Evolutionary conservation across 371 early-diverging fungal species (phyloP).

Genomic region (Mucor plumbeus): DNA sequence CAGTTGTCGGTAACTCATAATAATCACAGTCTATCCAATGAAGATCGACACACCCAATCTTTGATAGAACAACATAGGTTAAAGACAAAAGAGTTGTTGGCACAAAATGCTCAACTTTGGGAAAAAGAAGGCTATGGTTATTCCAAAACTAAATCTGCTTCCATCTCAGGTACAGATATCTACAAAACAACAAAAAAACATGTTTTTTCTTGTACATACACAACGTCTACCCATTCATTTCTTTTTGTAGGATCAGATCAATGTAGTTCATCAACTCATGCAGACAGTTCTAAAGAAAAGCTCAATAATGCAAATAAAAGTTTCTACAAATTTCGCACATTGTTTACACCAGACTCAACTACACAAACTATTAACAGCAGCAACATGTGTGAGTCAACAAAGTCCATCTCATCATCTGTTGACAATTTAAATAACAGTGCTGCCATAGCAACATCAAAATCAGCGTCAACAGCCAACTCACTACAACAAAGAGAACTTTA

Average conservation of each 20-base stretch:
- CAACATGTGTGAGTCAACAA: background rate
- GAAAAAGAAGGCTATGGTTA: conserved; percentile 18
- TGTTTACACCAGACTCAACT: conserved; percentile 1
- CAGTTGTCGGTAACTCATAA: background rate
- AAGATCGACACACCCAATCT: background rate
- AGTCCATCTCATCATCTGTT: background rate
- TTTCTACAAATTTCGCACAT: background rate
- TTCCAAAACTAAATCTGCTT: background rate
- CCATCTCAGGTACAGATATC: conserved; percentile 16
- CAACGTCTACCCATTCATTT: background rate
- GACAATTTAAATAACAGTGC: background rate
- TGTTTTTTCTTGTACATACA: background rate
- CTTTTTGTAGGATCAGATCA: conserved; percentile 2
- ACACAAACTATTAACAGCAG: background rate
- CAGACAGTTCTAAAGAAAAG: background rate
- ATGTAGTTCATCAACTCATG: background rate
- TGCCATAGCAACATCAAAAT: background rate
- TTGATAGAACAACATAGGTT: conserved; percentile 32
- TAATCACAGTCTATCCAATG: conserved; percentile 6
- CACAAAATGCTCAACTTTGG: conserved; percentile 48
- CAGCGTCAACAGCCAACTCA: background rate
- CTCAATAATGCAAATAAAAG: background rate
- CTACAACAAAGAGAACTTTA: background rate
- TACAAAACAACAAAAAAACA: background rate
- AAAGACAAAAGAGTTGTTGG: conserved; percentile 38